Percentiles rank a stretch among this genome's conserved stretches.
These are phyloP conservation scores for Naganishia vaughanmartiniae DNA, from an alignment of 768 basidiomycete species.

Conservation along the genomic window DNA sequence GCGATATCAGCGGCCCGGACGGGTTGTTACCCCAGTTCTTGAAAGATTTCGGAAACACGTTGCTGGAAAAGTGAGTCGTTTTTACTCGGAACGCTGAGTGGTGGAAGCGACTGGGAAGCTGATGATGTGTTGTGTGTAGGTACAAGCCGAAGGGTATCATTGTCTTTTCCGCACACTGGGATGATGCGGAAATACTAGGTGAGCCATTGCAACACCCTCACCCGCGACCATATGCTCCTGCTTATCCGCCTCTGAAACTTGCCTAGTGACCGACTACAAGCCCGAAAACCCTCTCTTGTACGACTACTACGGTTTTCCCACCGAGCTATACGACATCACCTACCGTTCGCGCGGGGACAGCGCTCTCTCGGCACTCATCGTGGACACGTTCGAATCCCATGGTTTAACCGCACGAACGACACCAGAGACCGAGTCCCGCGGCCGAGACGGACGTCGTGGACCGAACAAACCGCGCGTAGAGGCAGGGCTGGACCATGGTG, in stretches of 20 bases:
- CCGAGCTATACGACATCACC: constrained; percentile 58
- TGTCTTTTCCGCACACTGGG: constrained; percentile 82
- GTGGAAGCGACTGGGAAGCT: neutral
- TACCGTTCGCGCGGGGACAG: constrained; percentile 69
- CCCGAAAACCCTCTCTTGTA: constrained; percentile 70
- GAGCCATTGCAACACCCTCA: constrained; percentile 33
- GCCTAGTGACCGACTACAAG: constrained; percentile 70
- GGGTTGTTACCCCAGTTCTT: constrained; percentile 14
- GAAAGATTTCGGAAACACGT: constrained; percentile 17
- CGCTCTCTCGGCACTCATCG: constrained; percentile 61
- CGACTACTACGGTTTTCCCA: constrained; percentile 71
- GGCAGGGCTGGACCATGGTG: constrained; percentile 73
- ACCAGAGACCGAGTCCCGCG: constrained; percentile 59
- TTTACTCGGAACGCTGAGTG: neutral
- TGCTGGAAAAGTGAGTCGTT: constrained; percentile 14
- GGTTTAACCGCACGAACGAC: constrained; percentile 60
- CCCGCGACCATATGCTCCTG: neutral
- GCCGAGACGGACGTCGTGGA: constrained; percentile 65
- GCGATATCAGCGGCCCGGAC: constrained; percentile 25
- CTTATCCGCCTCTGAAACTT: neutral
- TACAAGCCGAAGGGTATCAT: constrained; percentile 76
- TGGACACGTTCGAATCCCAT: constrained; percentile 63
- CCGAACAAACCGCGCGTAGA: constrained; percentile 51
- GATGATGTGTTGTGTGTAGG: constrained; percentile 54
- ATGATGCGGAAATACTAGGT: constrained; percentile 62